A percentile compares a stretch with the other conserved stretches of the same genome.
Conservation (phyloP, 768 basidiomycete genomes). For the Filobasidium floriforme region DNA sequence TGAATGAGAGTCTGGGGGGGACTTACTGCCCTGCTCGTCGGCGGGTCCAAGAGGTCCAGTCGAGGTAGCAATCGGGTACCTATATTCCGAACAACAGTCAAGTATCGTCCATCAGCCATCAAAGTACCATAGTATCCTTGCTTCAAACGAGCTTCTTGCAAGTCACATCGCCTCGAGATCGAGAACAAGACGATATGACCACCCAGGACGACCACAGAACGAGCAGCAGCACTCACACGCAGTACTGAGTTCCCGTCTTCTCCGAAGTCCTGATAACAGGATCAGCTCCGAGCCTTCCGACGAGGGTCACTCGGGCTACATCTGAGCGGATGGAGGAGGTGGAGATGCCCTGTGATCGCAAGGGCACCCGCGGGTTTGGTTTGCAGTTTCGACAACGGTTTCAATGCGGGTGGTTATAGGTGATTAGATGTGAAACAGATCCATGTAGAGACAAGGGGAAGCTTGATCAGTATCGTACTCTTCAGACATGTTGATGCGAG, state of each 20-base stretch:
- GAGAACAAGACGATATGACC: background rate
- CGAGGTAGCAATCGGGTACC: slow-evolving; percentile 11
- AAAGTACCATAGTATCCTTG: too few relatives aligned
- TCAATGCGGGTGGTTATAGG: background rate
- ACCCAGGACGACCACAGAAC: background rate
- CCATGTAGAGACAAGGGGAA: background rate
- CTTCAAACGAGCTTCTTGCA: too few relatives aligned
- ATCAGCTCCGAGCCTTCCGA: slow-evolving; percentile 12
- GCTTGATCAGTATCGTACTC: too few relatives aligned
- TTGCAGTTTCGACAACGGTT: background rate
- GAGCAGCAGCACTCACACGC: slow-evolving; percentile 2
- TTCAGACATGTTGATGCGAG: background rate
- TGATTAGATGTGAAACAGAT: background rate
- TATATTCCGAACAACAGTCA: background rate
- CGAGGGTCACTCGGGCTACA: background rate
- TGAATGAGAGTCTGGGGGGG: too few relatives aligned
- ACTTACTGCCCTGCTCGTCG: slow-evolving; percentile 10
- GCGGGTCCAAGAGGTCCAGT: background rate
- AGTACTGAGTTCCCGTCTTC: slow-evolving; percentile 7
- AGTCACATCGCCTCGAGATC: background rate
- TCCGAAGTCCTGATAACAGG: slow-evolving; percentile 11
- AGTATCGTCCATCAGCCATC: background rate
- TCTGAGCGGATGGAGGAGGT: slow-evolving; percentile 4
- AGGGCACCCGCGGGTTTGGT: background rate
- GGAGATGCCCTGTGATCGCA: slow-evolving; percentile 3